These are phyloP conservation scores for Cladosporium halotolerans DNA, from an alignment of 2,329 filamentous ascomycete genomes.

Conservation along the genomic window DNA sequence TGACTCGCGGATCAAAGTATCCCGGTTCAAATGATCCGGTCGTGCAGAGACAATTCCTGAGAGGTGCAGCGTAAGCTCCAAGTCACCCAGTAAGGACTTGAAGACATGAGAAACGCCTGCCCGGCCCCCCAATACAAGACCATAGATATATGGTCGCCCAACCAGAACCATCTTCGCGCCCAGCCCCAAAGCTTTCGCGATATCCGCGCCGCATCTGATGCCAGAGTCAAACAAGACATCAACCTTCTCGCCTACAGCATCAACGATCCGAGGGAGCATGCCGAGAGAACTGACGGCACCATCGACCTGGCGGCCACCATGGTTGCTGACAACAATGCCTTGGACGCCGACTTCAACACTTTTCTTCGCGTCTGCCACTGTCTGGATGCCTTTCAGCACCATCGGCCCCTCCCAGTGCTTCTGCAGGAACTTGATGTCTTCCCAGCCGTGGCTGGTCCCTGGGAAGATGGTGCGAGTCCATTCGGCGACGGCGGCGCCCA, in stretches of 20 bases:
- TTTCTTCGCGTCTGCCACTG: conserved; percentile 43
- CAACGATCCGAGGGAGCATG: conserved; percentile 56
- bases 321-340: conserved; percentile 50
- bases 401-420: conserved; percentile 61
- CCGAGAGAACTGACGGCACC: conserved; percentile 47
- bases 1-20: background rate
- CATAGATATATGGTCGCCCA: conserved; percentile 54
- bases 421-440: conserved; percentile 52
- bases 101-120: conserved; percentile 44
- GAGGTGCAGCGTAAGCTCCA: conserved; percentile 18
- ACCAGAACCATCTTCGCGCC: conserved; percentile 56
- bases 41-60: conserved; percentile 11
- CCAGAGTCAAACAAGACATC: conserved; percentile 49
- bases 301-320: conserved; percentile 48
- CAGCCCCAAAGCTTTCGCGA: conserved; percentile 47
- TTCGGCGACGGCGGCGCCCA: conserved; percentile 43
- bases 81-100: conserved; percentile 16
- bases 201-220: conserved; percentile 45
- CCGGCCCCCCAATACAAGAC: conserved; percentile 51
- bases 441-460: conserved; percentile 45
- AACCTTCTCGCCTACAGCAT: conserved; percentile 47
- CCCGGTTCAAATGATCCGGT: background rate
- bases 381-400: conserved; percentile 55
- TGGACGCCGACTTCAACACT: conserved; percentile 42
- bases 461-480: conserved; percentile 40